Conservation (phyloP, 1,284 basidiomycete species). For the Cystobasidium slooffiae region DNA sequence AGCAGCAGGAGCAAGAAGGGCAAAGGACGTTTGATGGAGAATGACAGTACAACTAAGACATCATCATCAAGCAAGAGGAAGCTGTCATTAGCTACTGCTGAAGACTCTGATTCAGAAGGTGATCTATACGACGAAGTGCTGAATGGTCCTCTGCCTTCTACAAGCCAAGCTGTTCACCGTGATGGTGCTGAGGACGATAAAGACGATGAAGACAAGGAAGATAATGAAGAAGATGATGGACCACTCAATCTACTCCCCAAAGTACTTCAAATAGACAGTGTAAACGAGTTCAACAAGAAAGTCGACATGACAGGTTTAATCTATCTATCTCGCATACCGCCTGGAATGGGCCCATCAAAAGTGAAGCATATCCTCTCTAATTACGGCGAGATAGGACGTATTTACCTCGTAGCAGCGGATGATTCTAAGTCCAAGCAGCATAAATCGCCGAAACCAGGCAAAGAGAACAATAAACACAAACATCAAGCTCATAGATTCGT, state of each 20-base stretch:
- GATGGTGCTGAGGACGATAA: not conserved
- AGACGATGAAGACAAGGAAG: not conserved
- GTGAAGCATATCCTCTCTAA: constrained; percentile 76
- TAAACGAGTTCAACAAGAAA: constrained; percentile 25
- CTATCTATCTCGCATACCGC: constrained; percentile 94
- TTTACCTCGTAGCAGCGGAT: constrained; percentile 51
- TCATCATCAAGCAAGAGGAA: constrained; percentile 15
- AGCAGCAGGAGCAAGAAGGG: constrained; percentile 19
- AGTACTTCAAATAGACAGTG: constrained; percentile 20
- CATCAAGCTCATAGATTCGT: constrained; percentile 66
- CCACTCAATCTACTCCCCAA: constrained; percentile 25
- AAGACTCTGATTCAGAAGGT: constrained; percentile 11
- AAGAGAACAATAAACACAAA: constrained; percentile 80
- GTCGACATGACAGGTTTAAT: constrained; percentile 63
- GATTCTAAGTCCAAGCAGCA: constrained; percentile 35
- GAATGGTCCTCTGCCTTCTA: constrained; percentile 40
- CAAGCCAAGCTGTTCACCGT: constrained; percentile 3
- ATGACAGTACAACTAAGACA: not conserved
- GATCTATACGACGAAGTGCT: constrained; percentile 40
- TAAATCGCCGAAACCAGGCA: constrained; percentile 5
- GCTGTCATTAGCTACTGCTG: not conserved
- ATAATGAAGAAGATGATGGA: not conserved
- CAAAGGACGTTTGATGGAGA: constrained; percentile 23
- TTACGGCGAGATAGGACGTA: constrained; percentile 54
- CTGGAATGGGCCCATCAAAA: constrained; percentile 98